Base-by-base conservation (phyloP, 2,329 filamentous ascomycete species). In the Beauveria australis region DNA sequence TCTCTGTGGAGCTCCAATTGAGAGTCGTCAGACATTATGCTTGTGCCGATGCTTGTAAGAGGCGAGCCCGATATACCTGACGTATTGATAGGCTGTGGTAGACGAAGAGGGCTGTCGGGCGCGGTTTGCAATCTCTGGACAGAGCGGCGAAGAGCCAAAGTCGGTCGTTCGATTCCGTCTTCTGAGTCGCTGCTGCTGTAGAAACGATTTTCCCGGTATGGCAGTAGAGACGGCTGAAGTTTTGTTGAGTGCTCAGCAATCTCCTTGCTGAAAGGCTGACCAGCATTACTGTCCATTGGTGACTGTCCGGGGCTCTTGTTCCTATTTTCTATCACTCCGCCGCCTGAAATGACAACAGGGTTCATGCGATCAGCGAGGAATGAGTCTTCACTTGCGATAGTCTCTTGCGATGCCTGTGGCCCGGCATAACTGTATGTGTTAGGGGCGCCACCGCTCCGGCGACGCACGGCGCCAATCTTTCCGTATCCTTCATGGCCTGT, bases 401-500 rank as follows among this genome's bases (percentile, higher is more conserved):
- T 83, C 51, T 85, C 81, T 61, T 81, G 80, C 0, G 82, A 83
- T 5, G 78, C 74, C 56, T 76, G 73, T 22, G 73, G 73, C 5
- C 75, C 77, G 14, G 72, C 69, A 22, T 77, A 76, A 28, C 75
- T 79, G n/a, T 76, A 77, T 3, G 72, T 70, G 26, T 76, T 66
- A 63, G 78, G 82, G 8, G 78, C 75, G 67, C 83, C 87, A 62
- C 81, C 83, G 67, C 86, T 91, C 59, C 88, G 82, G 33, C 87
- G 82, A 61, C 86, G 82, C 33, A 77, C 67, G 5, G 80, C 76
- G 3, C 86, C 85, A 60, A 90, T 78, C 60, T 82, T 82, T 0
- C 88, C 88, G 67, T 93, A 92, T 1, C 89, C 89, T 75, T 97
- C 93, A 68, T 97, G 92, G 0, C 93, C 93, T 43, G 93, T 97